Evolutionary conservation across 2,329 filamentous ascomycete genomes (phyloP).

Genomic region (Nectriaceae sp.): DNA sequence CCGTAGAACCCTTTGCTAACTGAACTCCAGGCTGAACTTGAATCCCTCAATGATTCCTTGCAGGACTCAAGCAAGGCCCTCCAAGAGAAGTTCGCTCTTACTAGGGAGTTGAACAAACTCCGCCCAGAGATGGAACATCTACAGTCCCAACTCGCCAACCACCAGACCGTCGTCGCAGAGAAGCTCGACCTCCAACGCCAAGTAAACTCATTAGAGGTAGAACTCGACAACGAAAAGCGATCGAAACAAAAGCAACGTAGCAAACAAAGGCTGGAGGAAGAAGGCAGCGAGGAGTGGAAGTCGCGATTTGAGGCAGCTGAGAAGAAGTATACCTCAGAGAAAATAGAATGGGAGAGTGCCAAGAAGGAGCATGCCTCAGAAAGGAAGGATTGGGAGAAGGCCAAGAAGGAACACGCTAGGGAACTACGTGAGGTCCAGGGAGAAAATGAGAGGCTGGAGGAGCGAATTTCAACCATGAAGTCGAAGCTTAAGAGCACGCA

Average conservation of each 20-base stretch:
- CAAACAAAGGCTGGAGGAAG: constrained; percentile 36
- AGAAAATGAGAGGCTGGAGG: constrained; percentile 66
- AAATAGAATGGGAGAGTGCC: constrained; percentile 47
- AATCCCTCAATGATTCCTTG: constrained; percentile 65
- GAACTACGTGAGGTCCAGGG: constrained; percentile 62
- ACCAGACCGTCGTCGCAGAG: constrained; percentile 72
- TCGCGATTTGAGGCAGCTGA: constrained; percentile 38
- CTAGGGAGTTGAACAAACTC: constrained; percentile 52
- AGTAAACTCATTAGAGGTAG: constrained; percentile 73
- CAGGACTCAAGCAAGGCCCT: constrained; percentile 72
- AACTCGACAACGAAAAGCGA: constrained; percentile 75
- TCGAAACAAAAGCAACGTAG: constrained; percentile 35
- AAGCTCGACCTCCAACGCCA: constrained; percentile 81
- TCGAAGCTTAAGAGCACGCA: constrained; percentile 70
- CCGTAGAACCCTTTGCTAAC: constrained; percentile 3
- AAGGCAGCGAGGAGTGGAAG: constrained; percentile 45
- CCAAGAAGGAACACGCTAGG: constrained; percentile 50
- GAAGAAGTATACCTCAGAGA: constrained; percentile 41
- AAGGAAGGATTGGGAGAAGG: constrained; percentile 48
- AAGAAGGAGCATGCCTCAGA: constrained; percentile 41
- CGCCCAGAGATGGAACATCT: constrained; percentile 60
- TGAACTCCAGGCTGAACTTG: constrained; percentile 64
- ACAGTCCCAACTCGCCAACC: constrained; percentile 54
- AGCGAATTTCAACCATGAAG: constrained; percentile 69
- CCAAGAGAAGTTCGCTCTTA: constrained; percentile 56